Percentiles rank a stretch among this genome's conserved stretches.
Conservation (phyloP, 1,284 basidiomycete genomes). For the Fistulina hepatica region DNA sequence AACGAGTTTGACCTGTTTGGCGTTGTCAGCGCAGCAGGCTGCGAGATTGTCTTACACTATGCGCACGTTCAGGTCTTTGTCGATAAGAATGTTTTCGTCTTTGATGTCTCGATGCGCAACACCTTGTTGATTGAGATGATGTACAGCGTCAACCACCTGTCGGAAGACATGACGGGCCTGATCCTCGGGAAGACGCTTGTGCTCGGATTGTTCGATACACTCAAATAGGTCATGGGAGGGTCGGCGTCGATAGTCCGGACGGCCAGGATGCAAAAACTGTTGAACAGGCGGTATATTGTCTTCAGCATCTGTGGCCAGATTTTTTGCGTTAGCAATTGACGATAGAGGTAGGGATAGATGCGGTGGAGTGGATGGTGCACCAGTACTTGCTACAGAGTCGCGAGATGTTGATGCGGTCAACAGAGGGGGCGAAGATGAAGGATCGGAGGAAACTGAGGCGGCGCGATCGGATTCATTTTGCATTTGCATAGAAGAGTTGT, state of each 20-base stretch:
- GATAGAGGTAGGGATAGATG: conserved; percentile 9
- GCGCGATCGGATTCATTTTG: neutral
- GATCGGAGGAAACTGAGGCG: conserved; percentile 18
- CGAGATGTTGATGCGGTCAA: conserved; percentile 36
- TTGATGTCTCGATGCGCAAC: conserved; percentile 90
- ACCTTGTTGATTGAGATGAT: conserved; percentile 66
- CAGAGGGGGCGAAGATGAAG: conserved; percentile 32
- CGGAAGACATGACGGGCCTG: conserved; percentile 76
- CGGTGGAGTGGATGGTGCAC: conserved; percentile 10
- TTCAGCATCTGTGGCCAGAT: neutral
- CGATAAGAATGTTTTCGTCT: conserved; percentile 87
- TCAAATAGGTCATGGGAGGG: conserved; percentile 88
- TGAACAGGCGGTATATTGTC: neutral
- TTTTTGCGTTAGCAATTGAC: neutral
- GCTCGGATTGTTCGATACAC: conserved; percentile 78
- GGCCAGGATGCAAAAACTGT: conserved; percentile 9
- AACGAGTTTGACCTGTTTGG: conserved; percentile 72
- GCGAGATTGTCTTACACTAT: too few relatives aligned
- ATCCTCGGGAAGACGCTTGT: conserved; percentile 70
- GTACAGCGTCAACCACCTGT: conserved; percentile 80
- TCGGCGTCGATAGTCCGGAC: conserved; percentile 52
- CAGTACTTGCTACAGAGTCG: conserved; percentile 15
- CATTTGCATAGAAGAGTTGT: too few relatives aligned
- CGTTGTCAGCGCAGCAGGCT: too few relatives aligned
- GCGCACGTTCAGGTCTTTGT: conserved; percentile 25